phyloP scores from a whole-genome alignment of 2,329 filamentous ascomycete species.

The Cyphellophora attinorum region DNA sequence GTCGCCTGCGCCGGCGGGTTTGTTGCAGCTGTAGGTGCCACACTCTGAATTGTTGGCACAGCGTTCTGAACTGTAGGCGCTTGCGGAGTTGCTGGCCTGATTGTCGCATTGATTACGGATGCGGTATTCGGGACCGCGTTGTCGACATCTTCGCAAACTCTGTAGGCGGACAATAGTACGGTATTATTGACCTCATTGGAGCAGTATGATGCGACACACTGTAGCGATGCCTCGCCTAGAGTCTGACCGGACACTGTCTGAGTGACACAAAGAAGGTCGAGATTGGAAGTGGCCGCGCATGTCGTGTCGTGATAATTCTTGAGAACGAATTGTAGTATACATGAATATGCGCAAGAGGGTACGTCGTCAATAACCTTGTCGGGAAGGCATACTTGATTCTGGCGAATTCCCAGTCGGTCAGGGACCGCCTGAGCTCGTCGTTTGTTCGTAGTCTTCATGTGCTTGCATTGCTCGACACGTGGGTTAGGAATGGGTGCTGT shows the following conservation, averaged over 20 bases:
- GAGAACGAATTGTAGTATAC: conserved; percentile 54
- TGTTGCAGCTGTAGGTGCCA: not conserved
- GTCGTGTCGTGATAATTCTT: conserved; percentile 44
- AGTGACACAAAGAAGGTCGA: conserved; percentile 56
- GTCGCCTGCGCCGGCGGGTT: not conserved
- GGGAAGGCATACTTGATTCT: conserved; percentile 14
- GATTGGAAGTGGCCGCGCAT: conserved; percentile 42
- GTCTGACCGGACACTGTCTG: conserved; percentile 55
- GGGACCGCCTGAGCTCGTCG: too few relatives aligned
- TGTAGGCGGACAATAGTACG: conserved; percentile 33
- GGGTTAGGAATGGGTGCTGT: too few relatives aligned
- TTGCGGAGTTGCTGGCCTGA: conserved; percentile 33
- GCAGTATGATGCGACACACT: conserved; percentile 56
- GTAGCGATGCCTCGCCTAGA: conserved; percentile 60
- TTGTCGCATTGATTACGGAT: conserved; percentile 47
- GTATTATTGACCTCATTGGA: conserved; percentile 33
- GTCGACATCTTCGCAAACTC: conserved; percentile 47
- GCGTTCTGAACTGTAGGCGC: conserved; percentile 23
- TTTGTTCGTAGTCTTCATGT: too few relatives aligned
- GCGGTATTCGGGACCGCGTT: conserved; percentile 50
- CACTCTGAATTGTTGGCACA: too few relatives aligned
- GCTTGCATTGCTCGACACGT: too few relatives aligned
- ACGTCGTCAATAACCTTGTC: conserved; percentile 3
- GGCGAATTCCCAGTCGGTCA: conserved; percentile 4
- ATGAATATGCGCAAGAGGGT: conserved; percentile 48